Base-by-base conservation (phyloP, 2,329 filamentous ascomycete species). In the Stagonosporopsis cucurbitacearum region DNA sequence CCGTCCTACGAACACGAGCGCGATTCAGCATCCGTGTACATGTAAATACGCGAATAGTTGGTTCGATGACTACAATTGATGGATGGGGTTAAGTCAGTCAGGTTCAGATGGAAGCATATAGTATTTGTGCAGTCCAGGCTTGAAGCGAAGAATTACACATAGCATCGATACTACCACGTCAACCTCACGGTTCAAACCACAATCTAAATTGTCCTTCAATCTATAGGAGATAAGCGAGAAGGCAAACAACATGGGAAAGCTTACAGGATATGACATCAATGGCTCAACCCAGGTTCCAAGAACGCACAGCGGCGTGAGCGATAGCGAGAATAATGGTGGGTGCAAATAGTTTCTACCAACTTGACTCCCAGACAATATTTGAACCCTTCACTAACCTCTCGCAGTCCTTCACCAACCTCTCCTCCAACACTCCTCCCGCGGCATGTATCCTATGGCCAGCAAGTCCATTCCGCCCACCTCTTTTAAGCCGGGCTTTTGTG, bases 401-500 rank as follows among this genome's bases (percentile, higher is more conserved):
- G 4, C 22, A 61, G 55, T 61, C 20, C 55, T 61, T 12, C 25
- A 58, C 3, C 28, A 46, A n/a, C 55, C 59, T 1, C 55, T 61
- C 19, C 59, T 48, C 3, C 59, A 61, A 28, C 59, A 58, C 23
- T 61, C 59, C 11, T 58, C 59, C 1, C 59, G 55, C 19, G 42
- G 51, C 30, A 56, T 54, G 43, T 58, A 58, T 19, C 59, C 55
- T 9, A 61, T 61, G 59, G 59, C 59, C 33, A 50, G 44, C 45
- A 55, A 54, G 32, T 53, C 59, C 1, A 55, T 62, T 33, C 59
- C 53, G 4, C 23, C 56, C 2, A 26, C 56, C 12, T 32, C 30
- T 22, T 47, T 57, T 26, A 59, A 62, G 39, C 47, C 59, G 20
- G 59, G 59, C n/a, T 62, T 59, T 44, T 62, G 59, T 52, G 52